Base-by-base conservation (phyloP, 768 basidiomycete species). In the Suillus decipiens region DNA sequence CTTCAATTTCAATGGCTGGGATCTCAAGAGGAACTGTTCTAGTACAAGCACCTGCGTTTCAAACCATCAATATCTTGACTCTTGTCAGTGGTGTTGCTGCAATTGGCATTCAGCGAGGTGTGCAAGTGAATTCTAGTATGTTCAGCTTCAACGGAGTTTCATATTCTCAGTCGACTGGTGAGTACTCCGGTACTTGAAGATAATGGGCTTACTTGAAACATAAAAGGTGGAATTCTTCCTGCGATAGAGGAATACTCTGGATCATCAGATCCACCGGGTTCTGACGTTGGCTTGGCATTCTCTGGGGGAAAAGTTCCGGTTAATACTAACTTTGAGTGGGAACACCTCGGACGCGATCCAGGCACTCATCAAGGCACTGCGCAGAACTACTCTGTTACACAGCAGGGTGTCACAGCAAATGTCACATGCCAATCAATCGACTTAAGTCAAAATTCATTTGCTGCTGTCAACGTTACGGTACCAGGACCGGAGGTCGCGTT, bases 351-450 rank as follows among this genome's bases (percentile, higher is more conserved):
- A 15, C 22, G 15, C 37, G 22, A 56, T n/a, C n/a, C n/a, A n/a
- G n/a, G n/a, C n/a, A n/a, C n/a, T n/a, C n/a, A n/a, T n/a, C n/a
- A n/a, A n/a, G n/a, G n/a, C n/a, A n/a, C n/a, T n/a, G n/a, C n/a
- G n/a, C n/a, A n/a, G n/a, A n/a, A n/a, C n/a, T n/a, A n/a, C n/a
- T n/a, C 70, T 17, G 12, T 19, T n/a, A n/a, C n/a, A 31, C 68
- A 70, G 57, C 68, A 69, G 55, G 68, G 68, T 28, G 33, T 69
- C 10, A 67, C 65, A n/a, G 68, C 68, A 14, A 39, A 70, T 14
- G 61, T 69, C 36, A 9, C 55, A n/a, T 62, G 61, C 3, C 61
- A 60, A 15, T 37, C 33, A 9, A 56, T 56, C 9, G 55, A 56
- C 36, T 36, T 22, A 36, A 56, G 55, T 15, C n/a, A 36, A 22